Conservation (phyloP, 23 red algal genomes). For the Gracilaria domingensis region DNA sequence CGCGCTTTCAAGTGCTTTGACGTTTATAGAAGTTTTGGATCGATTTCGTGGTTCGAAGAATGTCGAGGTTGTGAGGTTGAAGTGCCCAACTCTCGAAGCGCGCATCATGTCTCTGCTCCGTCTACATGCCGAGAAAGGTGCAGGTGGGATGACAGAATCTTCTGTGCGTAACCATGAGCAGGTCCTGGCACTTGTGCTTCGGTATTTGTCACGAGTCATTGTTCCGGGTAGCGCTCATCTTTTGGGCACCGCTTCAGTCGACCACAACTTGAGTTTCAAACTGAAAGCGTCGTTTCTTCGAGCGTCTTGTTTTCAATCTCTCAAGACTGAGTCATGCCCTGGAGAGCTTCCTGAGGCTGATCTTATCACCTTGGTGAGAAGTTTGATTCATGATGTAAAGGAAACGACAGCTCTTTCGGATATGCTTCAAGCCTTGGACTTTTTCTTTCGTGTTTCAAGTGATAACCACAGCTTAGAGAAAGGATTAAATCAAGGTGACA, state of each 20-base stretch:
- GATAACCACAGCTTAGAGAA: too few species aligned
- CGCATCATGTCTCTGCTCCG: neutral
- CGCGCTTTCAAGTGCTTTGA: neutral
- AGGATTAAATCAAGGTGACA: neutral
- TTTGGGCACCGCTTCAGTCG: neutral
- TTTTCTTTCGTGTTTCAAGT: conserved; percentile 2
- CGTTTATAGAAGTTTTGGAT: neutral
- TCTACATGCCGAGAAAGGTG: neutral
- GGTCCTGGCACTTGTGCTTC: neutral
- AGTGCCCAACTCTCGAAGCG: conserved; percentile 10
- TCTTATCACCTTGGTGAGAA: neutral
- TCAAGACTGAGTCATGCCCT: neutral
- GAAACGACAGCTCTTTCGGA: neutral
- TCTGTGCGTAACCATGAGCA: neutral
- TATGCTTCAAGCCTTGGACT: conserved; percentile 26
- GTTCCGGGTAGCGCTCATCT: neutral
- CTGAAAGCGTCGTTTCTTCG: conserved; percentile 9
- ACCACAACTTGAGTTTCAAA: neutral
- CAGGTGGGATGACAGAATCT: too few species aligned
- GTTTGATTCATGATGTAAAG: conserved; percentile 15
- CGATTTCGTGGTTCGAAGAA: neutral
- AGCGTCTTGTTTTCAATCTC: neutral
- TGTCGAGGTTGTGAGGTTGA: neutral
- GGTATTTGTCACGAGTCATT: conserved; percentile 18
- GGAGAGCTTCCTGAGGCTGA: neutral